These are phyloP conservation scores for Cyclostephanos tholiformis DNA, from an alignment of 108 stramenopile genomes.

Conservation along the genomic window DNA sequence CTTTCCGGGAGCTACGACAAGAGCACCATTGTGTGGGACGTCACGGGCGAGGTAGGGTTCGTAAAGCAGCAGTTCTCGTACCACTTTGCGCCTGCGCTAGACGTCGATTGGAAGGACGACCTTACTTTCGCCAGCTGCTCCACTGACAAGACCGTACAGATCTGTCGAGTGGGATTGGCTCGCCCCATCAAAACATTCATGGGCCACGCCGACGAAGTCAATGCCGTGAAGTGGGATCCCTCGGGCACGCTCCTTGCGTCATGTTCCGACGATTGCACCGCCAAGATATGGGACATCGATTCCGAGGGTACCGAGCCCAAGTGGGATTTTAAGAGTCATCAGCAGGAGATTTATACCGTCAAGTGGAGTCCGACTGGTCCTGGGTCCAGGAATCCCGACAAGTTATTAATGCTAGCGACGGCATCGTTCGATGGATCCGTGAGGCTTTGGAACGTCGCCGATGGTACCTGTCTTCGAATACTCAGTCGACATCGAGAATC, in stretches of 20 bases:
- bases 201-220: conserved; percentile 93
- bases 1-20: conserved; percentile 94
- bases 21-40: conserved; percentile 96
- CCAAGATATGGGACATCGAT: conserved; percentile 91
- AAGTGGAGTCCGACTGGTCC: conserved; percentile 97
- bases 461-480: conserved; percentile 82
- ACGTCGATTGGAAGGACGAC: conserved; percentile 96
- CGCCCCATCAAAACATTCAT: conserved; percentile 68
- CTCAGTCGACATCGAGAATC: conserved; percentile 86
- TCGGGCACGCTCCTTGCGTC: conserved; percentile 89
- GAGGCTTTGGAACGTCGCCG: conserved; percentile 88
- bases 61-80: conserved; percentile 90
- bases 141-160: conserved; percentile 93
- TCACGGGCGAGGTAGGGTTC: conserved; percentile 64
- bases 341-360: conserved; percentile 95
- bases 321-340: conserved; percentile 89
- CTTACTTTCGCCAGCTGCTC: conserved; percentile 94
- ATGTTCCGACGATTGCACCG: conserved; percentile 96
- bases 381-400: conserved; percentile 87
- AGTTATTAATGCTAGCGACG: conserved; percentile 85
- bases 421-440: conserved; percentile 97
- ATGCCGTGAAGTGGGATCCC: conserved; percentile 97
- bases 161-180: conserved; percentile 75
- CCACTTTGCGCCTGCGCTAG: conserved; percentile 88
- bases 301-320: conserved; percentile 65